These are phyloP conservation scores for Escallonia herrerae DNA, from an alignment of 129 eudicot genomes.

Conservation along the genomic window DNA sequence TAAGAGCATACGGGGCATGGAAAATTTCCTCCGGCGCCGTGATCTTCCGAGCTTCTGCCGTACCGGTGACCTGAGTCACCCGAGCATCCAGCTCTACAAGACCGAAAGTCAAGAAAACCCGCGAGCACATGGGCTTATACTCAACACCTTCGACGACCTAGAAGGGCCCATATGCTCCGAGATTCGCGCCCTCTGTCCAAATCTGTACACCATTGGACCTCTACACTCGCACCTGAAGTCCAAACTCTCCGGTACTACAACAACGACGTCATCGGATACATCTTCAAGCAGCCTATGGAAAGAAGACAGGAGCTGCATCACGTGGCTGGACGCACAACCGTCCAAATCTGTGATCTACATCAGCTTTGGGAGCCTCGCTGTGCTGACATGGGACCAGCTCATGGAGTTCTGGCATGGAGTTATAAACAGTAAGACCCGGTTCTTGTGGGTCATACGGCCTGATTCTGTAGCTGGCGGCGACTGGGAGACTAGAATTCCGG, in stretches of 20 bases:
- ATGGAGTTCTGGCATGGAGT: conserved; percentile 18
- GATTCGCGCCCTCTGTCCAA: conserved; percentile 15
- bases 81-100: conserved; percentile 7
- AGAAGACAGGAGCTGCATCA: conserved; percentile 16
- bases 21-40: conserved; percentile 25
- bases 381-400: conserved; percentile 10
- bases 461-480: conserved; percentile 6
- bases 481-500: conserved; percentile 4
- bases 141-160: conserved; percentile 43
- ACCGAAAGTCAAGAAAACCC: conserved; percentile 15
- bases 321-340: conserved; percentile 11
- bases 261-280: background rate
- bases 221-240: conserved; percentile 28
- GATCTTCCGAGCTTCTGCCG: conserved; percentile 37
- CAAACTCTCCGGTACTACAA: conserved; percentile 7
- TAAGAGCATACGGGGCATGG: conserved; percentile 30
- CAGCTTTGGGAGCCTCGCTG: conserved; percentile 15
- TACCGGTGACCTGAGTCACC: conserved; percentile 2
- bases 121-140: conserved; percentile 32
- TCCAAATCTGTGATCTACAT: conserved; percentile 16
- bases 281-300: conserved; percentile 11
- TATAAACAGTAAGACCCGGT: conserved; percentile 7
- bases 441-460: conserved; percentile 19
- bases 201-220: conserved; percentile 40
- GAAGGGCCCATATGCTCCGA: conserved; percentile 31